These are phyloP conservation scores for Globisporangium rhizosaccharum DNA, from an alignment of 352 stramenopile genomes.

Conservation along the genomic window DNA sequence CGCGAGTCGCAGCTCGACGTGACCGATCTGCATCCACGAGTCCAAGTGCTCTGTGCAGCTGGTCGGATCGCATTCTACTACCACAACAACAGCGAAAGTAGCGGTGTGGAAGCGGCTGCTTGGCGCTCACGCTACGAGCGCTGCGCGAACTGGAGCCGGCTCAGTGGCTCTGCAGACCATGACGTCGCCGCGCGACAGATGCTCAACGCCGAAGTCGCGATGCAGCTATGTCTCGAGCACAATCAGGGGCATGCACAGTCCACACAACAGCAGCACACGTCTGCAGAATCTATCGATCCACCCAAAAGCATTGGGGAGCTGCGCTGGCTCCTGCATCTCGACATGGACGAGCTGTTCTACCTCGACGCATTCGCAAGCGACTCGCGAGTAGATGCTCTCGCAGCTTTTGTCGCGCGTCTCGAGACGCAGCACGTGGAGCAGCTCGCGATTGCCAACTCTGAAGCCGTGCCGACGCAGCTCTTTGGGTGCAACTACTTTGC, in stretches of 20 bases:
- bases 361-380: slow-evolving; percentile 14
- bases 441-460: slow-evolving; percentile 32
- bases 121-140: not conserved
- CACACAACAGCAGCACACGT: not conserved
- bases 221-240: slow-evolving; percentile 17
- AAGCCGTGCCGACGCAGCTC: slow-evolving; percentile 19
- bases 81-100: not conserved
- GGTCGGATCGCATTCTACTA: slow-evolving; percentile 27
- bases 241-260: not conserved
- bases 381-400: not conserved
- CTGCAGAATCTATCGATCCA: not conserved
- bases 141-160: slow-evolving; percentile 5
- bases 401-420: not conserved
- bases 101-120: not conserved
- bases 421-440: slow-evolving; percentile 18
- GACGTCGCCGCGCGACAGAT: slow-evolving; percentile 30
- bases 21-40: slow-evolving; percentile 10
- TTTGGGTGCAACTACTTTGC: slow-evolving; percentile 25
- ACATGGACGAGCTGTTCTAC: slow-evolving; percentile 35
- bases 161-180: not conserved
- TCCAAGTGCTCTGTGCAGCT: slow-evolving; percentile 7
- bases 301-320: not conserved
- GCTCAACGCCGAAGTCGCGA: slow-evolving; percentile 28
- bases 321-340: slow-evolving; percentile 33
- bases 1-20: slow-evolving; percentile 13